Evolutionary conservation across 208 protist genomes (phyloP).

Genomic region (Acanthamoeba castellanii): DNA sequence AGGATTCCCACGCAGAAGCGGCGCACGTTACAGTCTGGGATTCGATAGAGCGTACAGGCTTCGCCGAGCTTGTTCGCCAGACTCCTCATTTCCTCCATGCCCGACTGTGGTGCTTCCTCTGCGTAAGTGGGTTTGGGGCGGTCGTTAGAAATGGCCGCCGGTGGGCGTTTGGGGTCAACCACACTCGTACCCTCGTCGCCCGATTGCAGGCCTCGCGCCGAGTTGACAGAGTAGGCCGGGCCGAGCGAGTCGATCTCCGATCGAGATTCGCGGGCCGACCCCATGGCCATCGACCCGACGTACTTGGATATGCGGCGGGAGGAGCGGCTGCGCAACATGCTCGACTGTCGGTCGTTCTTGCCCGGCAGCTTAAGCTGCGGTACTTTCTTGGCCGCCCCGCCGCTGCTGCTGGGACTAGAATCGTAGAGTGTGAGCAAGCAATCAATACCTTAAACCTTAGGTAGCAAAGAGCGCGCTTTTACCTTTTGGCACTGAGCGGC

Average conservation of each 20-base stretch:
- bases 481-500: background rate
- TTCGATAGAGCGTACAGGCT: background rate
- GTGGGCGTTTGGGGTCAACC: background rate
- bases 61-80: conserved; percentile 33
- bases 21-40: background rate
- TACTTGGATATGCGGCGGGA: conserved; percentile 45
- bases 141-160: background rate
- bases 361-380: background rate
- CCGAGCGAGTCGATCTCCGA: conserved; percentile 30
- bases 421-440: too few species aligned
- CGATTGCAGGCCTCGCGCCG: background rate
- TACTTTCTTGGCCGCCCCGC: background rate
- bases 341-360: conserved; percentile 22
- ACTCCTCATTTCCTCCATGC: conserved; percentile 31
- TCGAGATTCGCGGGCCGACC: background rate
- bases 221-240: background rate
- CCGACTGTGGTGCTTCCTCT: background rate
- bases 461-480: background rate
- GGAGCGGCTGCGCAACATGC: conserved; percentile 37
- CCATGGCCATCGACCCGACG: conserved; percentile 9
- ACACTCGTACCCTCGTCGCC: background rate
- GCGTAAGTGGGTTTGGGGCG: background rate
- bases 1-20: background rate
- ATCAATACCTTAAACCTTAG: too few species aligned
- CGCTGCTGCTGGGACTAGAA: background rate